Evolutionary conservation across 2,329 filamentous ascomycete species (phyloP), one percentile per base, ranked within the genome.

Genomic region (Trichoderma atrobrunneum): DNA sequence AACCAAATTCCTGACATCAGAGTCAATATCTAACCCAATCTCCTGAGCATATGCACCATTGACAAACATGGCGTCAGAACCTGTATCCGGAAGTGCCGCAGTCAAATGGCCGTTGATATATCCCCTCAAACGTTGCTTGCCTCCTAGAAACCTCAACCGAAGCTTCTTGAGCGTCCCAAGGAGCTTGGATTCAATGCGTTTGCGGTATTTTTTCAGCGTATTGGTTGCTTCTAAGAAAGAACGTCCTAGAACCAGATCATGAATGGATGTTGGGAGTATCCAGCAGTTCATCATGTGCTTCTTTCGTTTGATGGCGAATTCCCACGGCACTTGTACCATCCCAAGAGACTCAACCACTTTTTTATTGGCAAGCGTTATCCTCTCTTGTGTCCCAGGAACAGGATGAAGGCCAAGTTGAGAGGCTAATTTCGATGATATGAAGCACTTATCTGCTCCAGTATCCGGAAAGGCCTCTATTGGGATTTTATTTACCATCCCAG

Each of bases 161-260:
- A 59, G 2, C 1, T 16, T 28, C 3, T 21, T 59, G 1, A 5
- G 5, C 0, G 10, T 5, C 10, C 10, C 18, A 2, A 59, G 0
- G n/a, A 59, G 7, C 28, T 6, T 59, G 3, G 3, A n/a, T 28
- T 59, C n/a, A 3, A 59, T 59, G 16, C 56, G 56, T 10, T 59
- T 0, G 28, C 26, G 2, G 16, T 32, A n/a, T 3, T 11, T 59
- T 30, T 18, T 59, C 1, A 59, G 56, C 7, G 56, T 16, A 11
- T 32, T 2, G 10, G 56, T 59, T 16, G 56, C 28, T 32, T 21
- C 1, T 59, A 59, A n/a, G 8, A 59, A 59, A 10, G 0, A 0
- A 16, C 11, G 32, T n/a, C 56, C 56, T 11, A 59, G 26, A 3
- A 59, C 56, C 2, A 59, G 28, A 11, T 59, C 56, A 59, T 16